Base-by-base conservation (phyloP, 176 grass and related monocot genomes). In the Olyra latifolia region DNA sequence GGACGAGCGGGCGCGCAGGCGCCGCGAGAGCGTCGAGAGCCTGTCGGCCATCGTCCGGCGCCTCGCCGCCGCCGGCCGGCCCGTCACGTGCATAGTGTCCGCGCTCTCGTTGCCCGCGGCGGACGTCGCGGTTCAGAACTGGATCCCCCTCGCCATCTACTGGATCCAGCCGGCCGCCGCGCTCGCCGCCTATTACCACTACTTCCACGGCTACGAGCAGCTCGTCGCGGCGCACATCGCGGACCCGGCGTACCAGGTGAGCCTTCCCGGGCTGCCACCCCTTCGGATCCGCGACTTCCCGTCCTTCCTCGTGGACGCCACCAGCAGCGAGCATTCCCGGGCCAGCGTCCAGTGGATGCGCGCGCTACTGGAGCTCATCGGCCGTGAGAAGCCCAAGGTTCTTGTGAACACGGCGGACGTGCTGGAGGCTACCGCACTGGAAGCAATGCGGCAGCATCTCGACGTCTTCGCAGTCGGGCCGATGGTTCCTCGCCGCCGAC, bases 91-190 rank as follows among this genome's bases (percentile, higher is more conserved):
- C 82, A 20, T 91, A 3, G 23, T 85, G 14, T 85, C 69, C 64
- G 85, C 85, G 8, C n/a, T 91, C 0, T 46, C 61, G 32, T 17
- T 91, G 43, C 46, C 81, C 0, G 43, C 66, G 3, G 80, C 55
- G 5, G 28, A 81, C 4, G 89, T 91, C 16, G 85, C 89, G 1
- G 76, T 39, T 2, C 64, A 29, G 71, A 76, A 77, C 30, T 23
- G 22, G n/a, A 46, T 88, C 19, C 81, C 75, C 12, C 12, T 84
- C 29, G 74, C 64, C 74, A 16, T 67, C 14, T 77, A 70, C 82
- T 75, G 45, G 89, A 81, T 88, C 39, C 89, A 91, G 52, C 56
- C 68, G 50, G 77, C 76, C n/a, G 81, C 68, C 7, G 55, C 12
- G 19, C 67, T 87, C 39, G 67, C 39, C n/a, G 67, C 77, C 19